Base-by-base conservation (phyloP, 1,284 basidiomycete species). In the Pseudozyma sp. region DNA sequence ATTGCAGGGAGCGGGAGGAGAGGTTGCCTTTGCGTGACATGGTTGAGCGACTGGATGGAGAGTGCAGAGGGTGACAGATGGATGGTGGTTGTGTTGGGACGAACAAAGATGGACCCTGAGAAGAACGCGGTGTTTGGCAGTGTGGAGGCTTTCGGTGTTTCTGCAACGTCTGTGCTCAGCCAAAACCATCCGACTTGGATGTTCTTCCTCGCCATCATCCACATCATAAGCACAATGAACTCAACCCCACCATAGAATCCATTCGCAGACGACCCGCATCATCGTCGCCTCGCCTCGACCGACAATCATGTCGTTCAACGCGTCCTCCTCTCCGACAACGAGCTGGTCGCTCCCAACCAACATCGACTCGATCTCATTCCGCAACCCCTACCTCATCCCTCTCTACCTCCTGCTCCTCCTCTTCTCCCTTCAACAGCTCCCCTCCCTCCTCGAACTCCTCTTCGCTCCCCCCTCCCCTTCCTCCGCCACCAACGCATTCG, bases 11-110 rank as follows among this genome's bases (percentile, higher is more conserved):
- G 4, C 70, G 64, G 8, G 65, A 57, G 5, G 56, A 56, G 10
- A 64, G 55, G 30, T 33, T 55, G 30, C 31, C 13, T 49, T 68
- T 66, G n/a, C 68, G 42, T 17, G 68, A 70, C 68, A 61, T 65
- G 35, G 35, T 14, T 4, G 14, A 37, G 35, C 35, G 14, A 10
- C 4, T 1, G 35, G 14, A 2, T 2, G 14, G 35, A 9, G 35
- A 14, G 29, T 31, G n/a, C 29, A 14, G 39, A 35, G 34, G n/a
- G 48, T 24, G 10, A 19, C 43, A 31, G 31, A 10, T 16, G 10
- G 31, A 16, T 24, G 39, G 37, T 10, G 19, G n/a, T 29, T 37
- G 37, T 16, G 45, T 5, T 11, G 9, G 24, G 14, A 39, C 13
- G 14, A 7, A n/a, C 35, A 37, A 14, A 37, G 24, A 24, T 24